A percentile compares a stretch with the other conserved stretches of the same genome.
These are phyloP conservation scores for Combretum micranthum DNA, from an alignment of 345 rosid genomes.

Conservation along the genomic window DNA sequence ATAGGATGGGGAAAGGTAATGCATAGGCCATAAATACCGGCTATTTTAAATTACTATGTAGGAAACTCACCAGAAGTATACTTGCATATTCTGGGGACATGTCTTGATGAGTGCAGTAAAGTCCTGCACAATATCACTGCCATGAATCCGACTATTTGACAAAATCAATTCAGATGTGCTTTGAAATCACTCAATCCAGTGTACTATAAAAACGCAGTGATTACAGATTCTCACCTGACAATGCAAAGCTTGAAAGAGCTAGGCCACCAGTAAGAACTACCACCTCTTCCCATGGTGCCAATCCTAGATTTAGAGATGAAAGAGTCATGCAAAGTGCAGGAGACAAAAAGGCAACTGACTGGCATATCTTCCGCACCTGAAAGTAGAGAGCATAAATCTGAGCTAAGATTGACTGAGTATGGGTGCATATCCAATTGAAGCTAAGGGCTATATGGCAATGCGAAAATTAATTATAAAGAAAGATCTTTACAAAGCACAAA, in stretches of 20 bases:
- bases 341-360: slow-evolving; percentile 77
- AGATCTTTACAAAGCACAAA: slow-evolving; percentile 1
- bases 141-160: not conserved
- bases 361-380: slow-evolving; percentile 91
- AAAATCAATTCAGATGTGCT: not conserved
- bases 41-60: no score
- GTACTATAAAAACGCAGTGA: no score
- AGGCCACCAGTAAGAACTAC: slow-evolving; percentile 82
- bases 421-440: no score
- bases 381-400: slow-evolving; percentile 5
- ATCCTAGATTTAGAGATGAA: slow-evolving; percentile 80
- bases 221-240: slow-evolving; percentile 50
- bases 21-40: no score
- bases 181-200: no score
- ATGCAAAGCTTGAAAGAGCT: slow-evolving; percentile 86
- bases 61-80: slow-evolving; percentile 61
- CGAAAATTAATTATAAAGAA: not conserved
- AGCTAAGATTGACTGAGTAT: no score
- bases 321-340: slow-evolving; percentile 88
- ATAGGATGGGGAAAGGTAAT: no score
- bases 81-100: slow-evolving; percentile 93
- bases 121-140: slow-evolving; percentile 27
- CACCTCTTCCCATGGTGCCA: slow-evolving; percentile 89
- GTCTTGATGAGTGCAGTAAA: slow-evolving; percentile 96
- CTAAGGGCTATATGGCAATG: not conserved